Percentiles rank a stretch among this genome's conserved stretches.
These are phyloP conservation scores for Chiua virens DNA, from an alignment of 768 basidiomycete species.

Conservation along the genomic window DNA sequence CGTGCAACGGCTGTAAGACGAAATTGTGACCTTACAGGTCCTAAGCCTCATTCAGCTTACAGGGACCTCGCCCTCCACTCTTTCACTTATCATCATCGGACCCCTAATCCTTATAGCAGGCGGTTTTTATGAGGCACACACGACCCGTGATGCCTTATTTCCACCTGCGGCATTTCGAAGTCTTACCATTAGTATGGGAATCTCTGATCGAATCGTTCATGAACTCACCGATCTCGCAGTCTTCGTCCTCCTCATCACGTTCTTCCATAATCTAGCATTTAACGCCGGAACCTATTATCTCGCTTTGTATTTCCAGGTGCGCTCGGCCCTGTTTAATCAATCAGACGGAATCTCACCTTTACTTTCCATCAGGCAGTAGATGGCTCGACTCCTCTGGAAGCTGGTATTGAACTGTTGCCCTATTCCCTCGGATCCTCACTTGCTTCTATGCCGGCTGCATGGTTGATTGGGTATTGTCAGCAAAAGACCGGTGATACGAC, in stretches of 20 bases:
- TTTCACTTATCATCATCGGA: constrained; percentile 59
- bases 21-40: neutral
- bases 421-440: constrained; percentile 85
- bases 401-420: constrained; percentile 74
- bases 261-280: constrained; percentile 82
- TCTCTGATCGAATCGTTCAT: constrained; percentile 6
- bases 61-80: constrained; percentile 68
- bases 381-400: constrained; percentile 66
- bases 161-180: constrained; percentile 62
- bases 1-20: constrained; percentile 63
- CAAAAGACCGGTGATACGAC: constrained; percentile 52
- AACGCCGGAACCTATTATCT: constrained; percentile 87
- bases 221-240: constrained; percentile 40
- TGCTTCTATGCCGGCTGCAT: constrained; percentile 84
- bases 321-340: constrained; percentile 12
- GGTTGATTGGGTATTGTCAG: constrained; percentile 74
- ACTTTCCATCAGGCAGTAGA: constrained; percentile 55
- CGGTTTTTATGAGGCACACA: constrained; percentile 66
- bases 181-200: constrained; percentile 54
- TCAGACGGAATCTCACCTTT: neutral
- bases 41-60: constrained; percentile 16
- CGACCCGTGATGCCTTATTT: constrained; percentile 69
- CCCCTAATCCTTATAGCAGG: constrained; percentile 53
- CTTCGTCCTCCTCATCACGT: constrained; percentile 63
- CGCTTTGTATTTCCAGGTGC: constrained; percentile 78